Base-by-base conservation (phyloP, 805 yeast genomes). In the Clavispora phyllophila region DNA sequence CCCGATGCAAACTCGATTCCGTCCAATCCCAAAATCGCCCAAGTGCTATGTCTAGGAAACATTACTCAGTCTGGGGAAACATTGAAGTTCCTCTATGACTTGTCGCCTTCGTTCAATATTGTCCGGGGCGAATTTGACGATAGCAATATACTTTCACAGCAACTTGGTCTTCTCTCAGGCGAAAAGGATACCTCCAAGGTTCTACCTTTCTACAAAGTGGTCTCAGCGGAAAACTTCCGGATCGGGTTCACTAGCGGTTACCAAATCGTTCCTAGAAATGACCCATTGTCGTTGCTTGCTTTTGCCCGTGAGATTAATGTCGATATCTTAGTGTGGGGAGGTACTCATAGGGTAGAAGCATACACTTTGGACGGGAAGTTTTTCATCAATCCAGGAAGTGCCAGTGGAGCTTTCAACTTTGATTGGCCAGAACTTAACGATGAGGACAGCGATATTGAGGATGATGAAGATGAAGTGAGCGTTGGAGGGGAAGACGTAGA, bases 371-470 rank as follows among this genome's bases (percentile, higher is more conserved):
- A 89, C 50, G 95, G 95, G 18, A 87, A 87, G 63, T 87, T 90
- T 61, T 93, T 93, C 57, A 76, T 93, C n/a, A 91, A 87, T 60
- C 98, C 99, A 0, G 99, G 99, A 0, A 84, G 95, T 58, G 95
- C 95, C 33, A 90, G 97, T 0, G 99, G 99, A 20, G 96, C 97
- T 0, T 79, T 76, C 50, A 75, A 76, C 34, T 75, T 85, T 25
- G 65, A 61, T 39, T 83, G 81, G 55, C 79, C 81, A 65, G 81
- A 81, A 44, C 72, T 69, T 6, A 74, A 71, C 2, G 79, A 75
- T 15, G 64, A 57, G 1, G 82, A 75, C 3, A n/a, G n/a, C n/a
- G n/a, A n/a, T n/a, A n/a, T n/a, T n/a, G n/a, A n/a, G n/a, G 72
- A 73, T 3, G 66, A 59, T 4, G 64, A 5, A 22, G 23, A 58